phyloP scores from a whole-genome alignment of 352 stramenopile species.

The Globisporangium takayamanum region DNA sequence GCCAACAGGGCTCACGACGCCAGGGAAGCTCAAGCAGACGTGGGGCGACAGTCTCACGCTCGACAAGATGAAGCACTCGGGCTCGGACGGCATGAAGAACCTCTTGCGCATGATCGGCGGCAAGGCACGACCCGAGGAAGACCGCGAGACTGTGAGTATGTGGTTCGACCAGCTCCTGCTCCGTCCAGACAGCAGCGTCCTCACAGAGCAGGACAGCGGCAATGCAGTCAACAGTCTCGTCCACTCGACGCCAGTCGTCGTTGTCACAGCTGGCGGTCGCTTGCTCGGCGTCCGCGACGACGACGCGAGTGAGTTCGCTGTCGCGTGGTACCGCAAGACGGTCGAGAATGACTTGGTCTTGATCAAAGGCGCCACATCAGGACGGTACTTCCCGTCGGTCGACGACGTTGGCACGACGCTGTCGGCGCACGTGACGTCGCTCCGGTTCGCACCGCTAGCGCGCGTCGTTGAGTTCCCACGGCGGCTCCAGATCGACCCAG shows the following conservation, averaged over 20 bases:
- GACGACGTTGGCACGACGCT: conserved; percentile 59
- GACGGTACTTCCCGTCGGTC: conserved; percentile 61
- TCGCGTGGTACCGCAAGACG: conserved; percentile 69
- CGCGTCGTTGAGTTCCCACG: conserved; percentile 47
- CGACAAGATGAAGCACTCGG: conserved; percentile 53
- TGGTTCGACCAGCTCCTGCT: conserved; percentile 60
- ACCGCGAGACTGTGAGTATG: conserved; percentile 41
- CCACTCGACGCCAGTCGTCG: conserved; percentile 50
- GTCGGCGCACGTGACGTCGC: conserved; percentile 55
- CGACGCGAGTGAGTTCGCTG: conserved; percentile 46
- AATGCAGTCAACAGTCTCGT: conserved; percentile 16
- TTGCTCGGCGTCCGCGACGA: conserved; percentile 55
- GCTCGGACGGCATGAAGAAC: conserved; percentile 66
- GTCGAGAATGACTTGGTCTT: conserved; percentile 43
- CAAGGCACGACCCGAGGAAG: conserved; percentile 50
- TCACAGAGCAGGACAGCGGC: conserved; percentile 2
- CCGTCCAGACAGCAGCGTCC: conserved; percentile 28
- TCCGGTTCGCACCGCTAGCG: conserved; percentile 51
- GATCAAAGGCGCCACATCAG: conserved; percentile 51
- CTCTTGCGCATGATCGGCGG: conserved; percentile 67
- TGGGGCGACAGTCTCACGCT: conserved; percentile 41
- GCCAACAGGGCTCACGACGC: conserved; percentile 15
- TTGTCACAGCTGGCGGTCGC: conserved; percentile 39
- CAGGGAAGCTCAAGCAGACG: conserved; percentile 25
- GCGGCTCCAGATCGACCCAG: conserved; percentile 46